Evolutionary conservation across 768 basidiomycete genomes (phyloP).

Genomic region (Porphyrellus cyaneotinctus): DNA sequence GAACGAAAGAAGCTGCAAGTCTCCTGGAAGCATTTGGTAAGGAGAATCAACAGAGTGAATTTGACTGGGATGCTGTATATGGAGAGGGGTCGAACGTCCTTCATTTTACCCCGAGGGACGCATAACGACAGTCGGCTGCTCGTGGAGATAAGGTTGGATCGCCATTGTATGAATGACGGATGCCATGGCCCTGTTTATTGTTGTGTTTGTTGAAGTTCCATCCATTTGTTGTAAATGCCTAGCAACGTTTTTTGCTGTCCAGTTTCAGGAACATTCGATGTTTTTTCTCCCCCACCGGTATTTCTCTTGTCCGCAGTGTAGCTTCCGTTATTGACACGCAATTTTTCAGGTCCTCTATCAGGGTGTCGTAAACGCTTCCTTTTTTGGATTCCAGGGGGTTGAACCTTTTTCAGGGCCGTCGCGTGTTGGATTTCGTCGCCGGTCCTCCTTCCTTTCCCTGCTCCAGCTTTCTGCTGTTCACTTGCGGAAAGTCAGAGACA

Average conservation of each 20-base stretch:
- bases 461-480: conserved; percentile 27
- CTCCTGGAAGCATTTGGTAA: conserved; percentile 65
- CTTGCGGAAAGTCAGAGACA: conserved; percentile 43
- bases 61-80: conserved; percentile 66
- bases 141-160: conserved; percentile 14
- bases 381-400: conserved; percentile 27
- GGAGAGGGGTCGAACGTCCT: conserved; percentile 69
- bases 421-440: conserved; percentile 25
- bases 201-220: conserved; percentile 13
- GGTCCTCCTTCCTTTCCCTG: conserved; percentile 19
- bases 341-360: not conserved
- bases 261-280: not conserved
- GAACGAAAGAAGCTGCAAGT: conserved; percentile 42
- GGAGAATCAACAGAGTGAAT: conserved; percentile 67
- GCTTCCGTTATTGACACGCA: conserved; percentile 12
- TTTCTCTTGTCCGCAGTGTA: conserved; percentile 6
- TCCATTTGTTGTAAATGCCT: conserved; percentile 17
- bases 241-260: conserved; percentile 19
- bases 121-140: conserved; percentile 13
- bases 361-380: conserved; percentile 27
- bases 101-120: conserved; percentile 40
- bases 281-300: not conserved
- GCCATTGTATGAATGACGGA: conserved; percentile 20
- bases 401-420: conserved; percentile 32
- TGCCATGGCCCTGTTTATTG: conserved; percentile 22